These are phyloP conservation scores for Rhodotorula toruloides DNA, from an alignment of 768 basidiomycete genomes.

Conservation along the genomic window DNA sequence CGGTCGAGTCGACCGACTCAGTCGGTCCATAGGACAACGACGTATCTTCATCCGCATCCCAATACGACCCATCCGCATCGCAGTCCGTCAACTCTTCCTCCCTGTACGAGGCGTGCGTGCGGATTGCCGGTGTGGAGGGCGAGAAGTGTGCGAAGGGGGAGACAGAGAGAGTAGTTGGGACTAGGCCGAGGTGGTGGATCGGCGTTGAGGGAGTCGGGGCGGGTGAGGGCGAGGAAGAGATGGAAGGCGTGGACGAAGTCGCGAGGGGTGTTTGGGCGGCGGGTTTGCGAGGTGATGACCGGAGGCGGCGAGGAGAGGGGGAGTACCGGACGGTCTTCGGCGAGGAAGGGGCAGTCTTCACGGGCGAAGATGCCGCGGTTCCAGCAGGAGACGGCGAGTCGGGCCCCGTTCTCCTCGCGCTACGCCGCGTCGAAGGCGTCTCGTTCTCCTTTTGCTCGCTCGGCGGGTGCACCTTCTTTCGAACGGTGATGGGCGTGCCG, in stretches of 20 bases:
- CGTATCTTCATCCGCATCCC: neutral
- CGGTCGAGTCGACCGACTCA: neutral
- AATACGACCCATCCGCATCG: constrained; percentile 22
- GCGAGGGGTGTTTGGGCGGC: too few species aligned
- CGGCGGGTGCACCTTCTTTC: neutral
- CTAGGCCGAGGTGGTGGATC: neutral
- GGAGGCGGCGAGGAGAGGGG: neutral
- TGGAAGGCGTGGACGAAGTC: neutral
- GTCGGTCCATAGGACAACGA: neutral
- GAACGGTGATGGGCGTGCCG: constrained; percentile 8
- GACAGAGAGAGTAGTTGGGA: neutral
- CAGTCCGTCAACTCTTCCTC: constrained; percentile 26
- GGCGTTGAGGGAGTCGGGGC: neutral
- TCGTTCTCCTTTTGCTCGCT: neutral
- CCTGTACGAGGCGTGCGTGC: constrained; percentile 12
- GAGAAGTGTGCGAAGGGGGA: constrained; percentile 19
- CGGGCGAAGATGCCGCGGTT: neutral
- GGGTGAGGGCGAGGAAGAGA: neutral
- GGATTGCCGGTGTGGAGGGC: constrained; percentile 12
- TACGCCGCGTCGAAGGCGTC: neutral
- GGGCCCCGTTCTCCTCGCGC: neutral
- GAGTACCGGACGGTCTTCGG: neutral
- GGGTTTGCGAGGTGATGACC: constrained; percentile 6
- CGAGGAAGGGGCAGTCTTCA: neutral
- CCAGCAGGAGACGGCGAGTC: neutral